A percentile compares a stretch with the other conserved stretches of the same genome.
Evolutionary conservation across 352 stramenopile genomes (phyloP).

Genomic region (Globisporangium cylindrosporum): DNA sequence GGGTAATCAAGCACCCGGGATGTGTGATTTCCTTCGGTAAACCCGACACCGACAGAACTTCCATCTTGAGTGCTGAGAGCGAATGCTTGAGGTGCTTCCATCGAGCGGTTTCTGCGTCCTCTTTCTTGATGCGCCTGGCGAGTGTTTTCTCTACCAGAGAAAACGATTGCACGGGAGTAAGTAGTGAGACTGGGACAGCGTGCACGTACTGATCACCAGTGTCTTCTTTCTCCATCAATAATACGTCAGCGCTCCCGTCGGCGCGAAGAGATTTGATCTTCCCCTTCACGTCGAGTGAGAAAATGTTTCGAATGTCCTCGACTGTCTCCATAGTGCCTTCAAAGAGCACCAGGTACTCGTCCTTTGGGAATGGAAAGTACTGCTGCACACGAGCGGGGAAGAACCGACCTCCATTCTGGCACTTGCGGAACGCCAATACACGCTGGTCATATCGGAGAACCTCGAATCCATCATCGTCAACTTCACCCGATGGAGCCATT

Average conservation of each 20-base stretch:
- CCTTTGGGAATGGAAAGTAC: constrained; percentile 44
- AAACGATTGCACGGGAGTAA: constrained; percentile 53
- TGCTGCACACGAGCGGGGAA: constrained; percentile 50
- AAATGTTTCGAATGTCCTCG: constrained; percentile 52
- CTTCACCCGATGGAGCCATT: constrained; percentile 41
- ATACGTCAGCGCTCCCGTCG: constrained; percentile 59
- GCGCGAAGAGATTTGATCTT: constrained; percentile 43
- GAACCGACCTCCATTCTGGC: constrained; percentile 51
- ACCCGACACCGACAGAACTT: constrained; percentile 46
- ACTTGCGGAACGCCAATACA: constrained; percentile 62
- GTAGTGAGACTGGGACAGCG: constrained; percentile 23
- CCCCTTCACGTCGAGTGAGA: constrained; percentile 56
- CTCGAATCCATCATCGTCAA: constrained; percentile 48
- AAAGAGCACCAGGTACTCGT: constrained; percentile 56
- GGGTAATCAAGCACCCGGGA: constrained; percentile 41
- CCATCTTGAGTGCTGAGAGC: constrained; percentile 37
- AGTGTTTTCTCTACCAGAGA: constrained; percentile 34
- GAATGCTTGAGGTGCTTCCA: constrained; percentile 37
- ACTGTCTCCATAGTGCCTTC: constrained; percentile 57
- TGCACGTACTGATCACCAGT: constrained; percentile 19
- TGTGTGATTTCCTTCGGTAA: constrained; percentile 29
- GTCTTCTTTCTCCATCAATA: constrained; percentile 18
- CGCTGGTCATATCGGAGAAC: constrained; percentile 57
- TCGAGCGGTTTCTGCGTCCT: constrained; percentile 15
- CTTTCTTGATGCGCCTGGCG: constrained; percentile 29